Evolutionary conservation across 257 asterid genomes (phyloP).

Genomic region (Capsicum baccatum): DNA sequence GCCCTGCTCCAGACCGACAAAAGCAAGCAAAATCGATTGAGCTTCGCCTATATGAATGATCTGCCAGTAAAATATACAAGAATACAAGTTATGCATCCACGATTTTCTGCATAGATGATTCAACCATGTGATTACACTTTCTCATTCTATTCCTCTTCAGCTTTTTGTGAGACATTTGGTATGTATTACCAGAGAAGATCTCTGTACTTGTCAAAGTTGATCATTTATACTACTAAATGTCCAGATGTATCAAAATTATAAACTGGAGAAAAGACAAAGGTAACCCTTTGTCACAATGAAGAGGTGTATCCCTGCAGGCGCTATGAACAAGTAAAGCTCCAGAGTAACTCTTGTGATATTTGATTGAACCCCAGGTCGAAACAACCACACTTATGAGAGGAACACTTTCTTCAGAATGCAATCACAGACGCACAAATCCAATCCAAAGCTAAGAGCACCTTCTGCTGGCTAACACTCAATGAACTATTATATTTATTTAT

Average conservation of each 20-base stretch:
- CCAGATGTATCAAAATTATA: neutral
- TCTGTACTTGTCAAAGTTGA: neutral
- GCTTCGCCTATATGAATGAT: neutral
- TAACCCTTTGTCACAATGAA: neutral
- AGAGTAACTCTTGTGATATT: neutral
- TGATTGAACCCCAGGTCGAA: neutral
- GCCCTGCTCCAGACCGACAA: neutral
- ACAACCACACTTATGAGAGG: neutral
- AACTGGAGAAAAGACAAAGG: slow-evolving; percentile 9
- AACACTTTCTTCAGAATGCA: neutral
- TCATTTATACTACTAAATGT: neutral
- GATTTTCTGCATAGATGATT: no score
- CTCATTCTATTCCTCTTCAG: neutral
- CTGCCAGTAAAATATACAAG: neutral
- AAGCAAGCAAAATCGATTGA: no score
- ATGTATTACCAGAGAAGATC: neutral
- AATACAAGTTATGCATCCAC: neutral
- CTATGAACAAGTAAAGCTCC: slow-evolving; percentile 10
- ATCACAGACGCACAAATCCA: neutral
- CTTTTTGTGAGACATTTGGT: neutral
- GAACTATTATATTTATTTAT: slow-evolving; percentile 25
- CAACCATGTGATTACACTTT: neutral
- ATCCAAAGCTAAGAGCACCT: neutral
- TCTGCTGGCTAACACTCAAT: neutral
- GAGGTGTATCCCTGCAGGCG: neutral